Percentiles rank a stretch among this genome's conserved stretches.
Conservation (phyloP, 306 rosid genomes). For the Astragalus glycyphyllos region DNA sequence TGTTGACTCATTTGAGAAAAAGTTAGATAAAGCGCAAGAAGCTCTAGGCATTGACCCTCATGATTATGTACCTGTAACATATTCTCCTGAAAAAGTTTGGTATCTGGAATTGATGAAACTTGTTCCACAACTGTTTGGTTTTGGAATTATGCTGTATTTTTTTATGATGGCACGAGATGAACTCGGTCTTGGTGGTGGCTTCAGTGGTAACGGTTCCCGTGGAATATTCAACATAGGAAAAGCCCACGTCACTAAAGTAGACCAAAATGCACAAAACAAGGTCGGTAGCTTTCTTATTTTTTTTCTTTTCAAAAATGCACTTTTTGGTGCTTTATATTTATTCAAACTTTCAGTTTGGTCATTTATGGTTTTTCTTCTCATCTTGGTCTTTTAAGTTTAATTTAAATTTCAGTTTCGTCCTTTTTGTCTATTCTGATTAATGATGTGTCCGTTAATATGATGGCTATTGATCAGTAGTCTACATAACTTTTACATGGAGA, state of each 20-base stretch:
- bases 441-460: no score
- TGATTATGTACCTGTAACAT: no score
- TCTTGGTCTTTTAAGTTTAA: no score
- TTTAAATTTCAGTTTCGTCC: no score
- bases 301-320: constrained; percentile 7
- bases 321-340: no score
- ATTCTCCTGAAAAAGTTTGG: constrained; percentile 70
- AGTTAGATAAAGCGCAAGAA: constrained; percentile 94
- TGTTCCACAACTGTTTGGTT: constrained; percentile 74
- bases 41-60: constrained; percentile 56
- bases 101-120: constrained; percentile 70
- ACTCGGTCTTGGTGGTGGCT: constrained; percentile 77
- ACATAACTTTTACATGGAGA: no score
- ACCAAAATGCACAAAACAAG: constrained; percentile 89
- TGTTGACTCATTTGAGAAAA: constrained; percentile 92
- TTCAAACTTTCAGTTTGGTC: no score
- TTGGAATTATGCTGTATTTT: constrained; percentile 62
- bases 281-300: constrained; percentile 45
- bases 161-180: constrained; percentile 76
- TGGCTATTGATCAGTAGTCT: no score
- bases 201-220: constrained; percentile 74
- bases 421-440: no score
- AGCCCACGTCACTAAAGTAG: constrained; percentile 73
- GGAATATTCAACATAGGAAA: constrained; percentile 58
- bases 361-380: no score